Conservation (phyloP, 2,329 filamentous ascomycete species). For the Cytospora leucostoma region DNA sequence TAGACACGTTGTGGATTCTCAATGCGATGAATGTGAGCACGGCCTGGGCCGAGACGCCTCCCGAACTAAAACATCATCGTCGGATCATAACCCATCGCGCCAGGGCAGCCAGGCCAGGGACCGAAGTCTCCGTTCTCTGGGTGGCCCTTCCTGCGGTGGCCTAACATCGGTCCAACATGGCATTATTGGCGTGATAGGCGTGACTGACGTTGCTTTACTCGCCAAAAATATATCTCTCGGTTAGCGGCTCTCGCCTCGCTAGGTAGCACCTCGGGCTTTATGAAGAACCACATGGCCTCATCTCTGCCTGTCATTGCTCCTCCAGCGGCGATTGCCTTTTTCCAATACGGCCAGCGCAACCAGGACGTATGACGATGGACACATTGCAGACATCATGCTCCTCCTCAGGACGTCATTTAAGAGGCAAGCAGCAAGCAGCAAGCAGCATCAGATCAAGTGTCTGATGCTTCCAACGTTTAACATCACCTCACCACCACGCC, state of each 20-base stretch:
- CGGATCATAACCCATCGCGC: constrained; percentile 27
- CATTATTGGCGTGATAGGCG: constrained; percentile 28
- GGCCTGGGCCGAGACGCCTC: constrained; percentile 22
- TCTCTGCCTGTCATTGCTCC: not conserved
- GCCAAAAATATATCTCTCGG: constrained; percentile 21
- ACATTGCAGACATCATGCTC: not conserved
- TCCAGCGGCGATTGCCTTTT: not conserved
- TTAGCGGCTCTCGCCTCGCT: constrained; percentile 17
- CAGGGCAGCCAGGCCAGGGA: not conserved
- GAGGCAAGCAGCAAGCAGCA: not conserved
- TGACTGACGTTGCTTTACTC: constrained; percentile 28
- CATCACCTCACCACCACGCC: not conserved
- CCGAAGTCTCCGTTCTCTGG: constrained; percentile 16
- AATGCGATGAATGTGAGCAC: constrained; percentile 10
- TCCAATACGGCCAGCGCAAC: not conserved
- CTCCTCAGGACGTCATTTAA: not conserved
- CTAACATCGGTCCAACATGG: constrained; percentile 14
- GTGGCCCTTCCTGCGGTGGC: constrained; percentile 3
- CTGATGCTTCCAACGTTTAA: not conserved
- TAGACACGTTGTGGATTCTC: constrained; percentile 11
- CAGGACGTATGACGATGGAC: not conserved
- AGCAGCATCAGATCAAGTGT: not conserved
- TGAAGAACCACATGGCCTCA: not conserved
- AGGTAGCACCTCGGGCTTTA: not conserved
- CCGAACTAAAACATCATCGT: constrained; percentile 8